These are phyloP conservation scores for Eleusine indica DNA, from an alignment of 176 grass and related monocot species.

Conservation along the genomic window DNA sequence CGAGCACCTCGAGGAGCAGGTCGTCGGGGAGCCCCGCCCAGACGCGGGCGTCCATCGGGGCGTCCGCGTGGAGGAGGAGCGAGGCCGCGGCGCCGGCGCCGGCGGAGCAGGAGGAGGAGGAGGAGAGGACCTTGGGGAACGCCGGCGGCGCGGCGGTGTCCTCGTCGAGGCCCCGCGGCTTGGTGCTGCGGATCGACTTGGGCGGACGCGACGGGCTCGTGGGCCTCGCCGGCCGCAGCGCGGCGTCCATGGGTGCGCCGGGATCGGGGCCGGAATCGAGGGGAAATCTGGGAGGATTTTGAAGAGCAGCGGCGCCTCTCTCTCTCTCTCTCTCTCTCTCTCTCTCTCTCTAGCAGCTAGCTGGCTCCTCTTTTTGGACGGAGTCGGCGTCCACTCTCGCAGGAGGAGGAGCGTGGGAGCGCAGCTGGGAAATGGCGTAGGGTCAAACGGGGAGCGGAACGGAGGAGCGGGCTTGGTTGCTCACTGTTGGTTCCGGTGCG, in stretches of 20 bases:
- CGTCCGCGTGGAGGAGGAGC: constrained; percentile 52
- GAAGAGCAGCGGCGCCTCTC: constrained; percentile 33
- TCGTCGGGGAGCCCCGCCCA: constrained; percentile 81
- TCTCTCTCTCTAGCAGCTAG: background rate
- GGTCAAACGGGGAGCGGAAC: background rate
- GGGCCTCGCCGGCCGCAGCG: constrained; percentile 35
- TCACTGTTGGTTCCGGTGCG: background rate
- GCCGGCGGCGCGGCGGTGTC: constrained; percentile 70
- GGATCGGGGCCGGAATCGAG: constrained; percentile 15
- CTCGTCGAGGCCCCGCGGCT: constrained; percentile 86
- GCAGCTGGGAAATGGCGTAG: background rate
- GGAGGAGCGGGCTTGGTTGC: too few species aligned
- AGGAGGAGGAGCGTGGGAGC: background rate
- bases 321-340: too few species aligned
- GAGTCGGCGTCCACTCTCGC: constrained; percentile 38
- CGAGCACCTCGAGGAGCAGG: constrained; percentile 78
- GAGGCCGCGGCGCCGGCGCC: background rate
- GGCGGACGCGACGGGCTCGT: constrained; percentile 75
- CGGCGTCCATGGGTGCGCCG: constrained; percentile 35
- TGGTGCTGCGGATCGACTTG: constrained; percentile 74
- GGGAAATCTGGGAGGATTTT: constrained; percentile 24
- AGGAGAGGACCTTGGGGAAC: constrained; percentile 30
- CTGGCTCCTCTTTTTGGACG: constrained; percentile 45
- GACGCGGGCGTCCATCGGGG: constrained; percentile 66
- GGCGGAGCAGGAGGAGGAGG: background rate